Percentiles rank a stretch among this genome's conserved stretches.
These are phyloP conservation scores for Aspergillus jensenii DNA, from an alignment of 2,329 filamentous ascomycete species.

Conservation along the genomic window DNA sequence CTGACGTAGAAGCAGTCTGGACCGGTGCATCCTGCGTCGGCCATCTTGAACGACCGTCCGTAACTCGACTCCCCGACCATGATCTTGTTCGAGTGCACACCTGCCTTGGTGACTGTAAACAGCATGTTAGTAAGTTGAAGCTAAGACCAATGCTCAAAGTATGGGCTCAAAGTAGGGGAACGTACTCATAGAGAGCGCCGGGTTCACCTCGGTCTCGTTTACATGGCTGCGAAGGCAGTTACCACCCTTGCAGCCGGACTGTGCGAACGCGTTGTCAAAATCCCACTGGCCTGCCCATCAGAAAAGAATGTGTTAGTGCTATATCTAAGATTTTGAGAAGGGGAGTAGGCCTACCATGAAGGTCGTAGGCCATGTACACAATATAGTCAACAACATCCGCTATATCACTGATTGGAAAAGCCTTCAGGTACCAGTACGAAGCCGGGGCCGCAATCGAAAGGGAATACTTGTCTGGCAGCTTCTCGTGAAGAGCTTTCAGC, in stretches of 20 bases:
- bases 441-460: slow-evolving; percentile 28
- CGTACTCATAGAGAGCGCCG: slow-evolving; percentile 26
- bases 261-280: not conserved
- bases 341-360: slow-evolving; percentile 15
- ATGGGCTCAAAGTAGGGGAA: too few species aligned
- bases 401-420: slow-evolving; percentile 32
- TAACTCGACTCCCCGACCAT: not conserved
- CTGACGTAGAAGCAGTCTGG: not conserved
- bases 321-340: too few species aligned
- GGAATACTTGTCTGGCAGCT: slow-evolving; percentile 16
- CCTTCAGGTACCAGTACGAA: slow-evolving; percentile 35
- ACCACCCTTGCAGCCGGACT: not conserved
- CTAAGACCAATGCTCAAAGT: too few species aligned
- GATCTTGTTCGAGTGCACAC: not conserved
- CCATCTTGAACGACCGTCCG: not conserved
- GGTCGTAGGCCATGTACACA: slow-evolving; percentile 44
- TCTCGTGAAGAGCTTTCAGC: slow-evolving; percentile 21
- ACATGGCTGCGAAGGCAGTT: slow-evolving; percentile 14
- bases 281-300: slow-evolving; percentile 6
- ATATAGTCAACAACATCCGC: slow-evolving; percentile 31
- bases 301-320: too few species aligned
- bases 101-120: not conserved
- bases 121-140: too few species aligned
- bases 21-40: not conserved
- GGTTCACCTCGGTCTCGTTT: slow-evolving; percentile 38